Base-by-base conservation (phyloP, 2,329 filamentous ascomycete species). In the Fusarium protoensiforme region DNA sequence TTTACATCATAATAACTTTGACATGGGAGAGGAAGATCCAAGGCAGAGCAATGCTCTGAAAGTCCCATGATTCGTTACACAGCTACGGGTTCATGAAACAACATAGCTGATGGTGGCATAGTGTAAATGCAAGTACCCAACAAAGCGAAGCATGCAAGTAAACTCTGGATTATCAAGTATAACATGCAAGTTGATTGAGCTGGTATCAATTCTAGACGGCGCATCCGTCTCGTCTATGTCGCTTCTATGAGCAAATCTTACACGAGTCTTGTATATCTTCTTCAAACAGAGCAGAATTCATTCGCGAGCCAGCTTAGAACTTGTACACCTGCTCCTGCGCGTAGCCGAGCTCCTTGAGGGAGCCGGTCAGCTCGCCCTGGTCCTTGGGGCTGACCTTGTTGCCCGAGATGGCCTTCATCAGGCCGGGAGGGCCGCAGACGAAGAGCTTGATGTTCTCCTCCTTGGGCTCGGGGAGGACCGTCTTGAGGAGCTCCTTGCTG, bases 381-480 rank as follows among this genome's bases (percentile, higher is more conserved):
- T 99, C 95, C 79, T 90, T 88, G n/a, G 95, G 95, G 84, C 93
- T 96, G 83, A 92, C 92, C 93, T 99, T 98, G 79, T 85, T 85
- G 36, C 96, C 96, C 39, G 93, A 96, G 76, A 98, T 91, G 68
- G 95, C 93, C 84, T 98, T 97, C 91, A 98, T 98, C 88, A 98
- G 82, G 46, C 92, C 93, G 4, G 96, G 95, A 14, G 96, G 96
- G 0, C 96, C 96, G 84, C 96, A 98, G 39, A 99, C 94, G 80
- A 99, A 98, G 72, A 98, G 84, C 91, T 98, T 98, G 87, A 98
- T 92, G 85, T 98, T 96, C 75, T 93, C 93, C 78, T 90, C 89
- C 89, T 96, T 96, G 72, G 96, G 95, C 84, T 97, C 95, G 13
- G 96, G 96, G 16, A 98, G 89, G 11, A 98, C 95, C 59, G 93